These are phyloP conservation scores for Niveomyces coronatus DNA, from an alignment of 2,329 filamentous ascomycete genomes.

Conservation along the genomic window DNA sequence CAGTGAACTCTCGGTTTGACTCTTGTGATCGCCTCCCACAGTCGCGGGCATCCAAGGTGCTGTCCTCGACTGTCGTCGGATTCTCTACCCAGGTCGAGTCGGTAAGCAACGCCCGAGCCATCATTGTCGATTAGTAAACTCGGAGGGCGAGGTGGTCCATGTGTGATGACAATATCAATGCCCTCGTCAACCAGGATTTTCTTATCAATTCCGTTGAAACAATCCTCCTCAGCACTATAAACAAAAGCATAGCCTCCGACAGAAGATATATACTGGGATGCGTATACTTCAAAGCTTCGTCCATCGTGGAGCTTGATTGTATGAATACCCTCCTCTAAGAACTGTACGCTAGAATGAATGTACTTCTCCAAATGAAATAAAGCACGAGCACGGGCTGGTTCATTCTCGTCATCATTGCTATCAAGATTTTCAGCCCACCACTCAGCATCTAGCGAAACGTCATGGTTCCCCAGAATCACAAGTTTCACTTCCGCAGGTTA, in stretches of 20 bases:
- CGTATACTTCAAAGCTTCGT: slow-evolving; percentile 27
- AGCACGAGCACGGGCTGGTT: slow-evolving; percentile 4
- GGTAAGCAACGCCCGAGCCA: background rate
- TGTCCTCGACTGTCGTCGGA: slow-evolving; percentile 14
- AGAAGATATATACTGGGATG: slow-evolving; percentile 29
- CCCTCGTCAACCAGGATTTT: slow-evolving; percentile 9
- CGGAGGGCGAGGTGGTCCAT: slow-evolving; percentile 18
- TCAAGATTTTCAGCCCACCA: slow-evolving; percentile 19
- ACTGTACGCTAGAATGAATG: slow-evolving; percentile 15
- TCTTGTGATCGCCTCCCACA: slow-evolving; percentile 13
- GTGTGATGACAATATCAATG: slow-evolving; percentile 17
- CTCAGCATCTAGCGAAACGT: slow-evolving; percentile 24
- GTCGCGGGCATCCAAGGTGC: slow-evolving; percentile 12
- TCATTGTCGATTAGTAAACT: slow-evolving; percentile 11
- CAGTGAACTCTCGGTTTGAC: slow-evolving; percentile 17
- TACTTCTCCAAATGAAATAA: slow-evolving; percentile 1
- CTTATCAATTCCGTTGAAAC: slow-evolving; percentile 6
- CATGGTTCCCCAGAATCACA: slow-evolving; percentile 36
- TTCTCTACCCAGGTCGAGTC: slow-evolving; percentile 18
- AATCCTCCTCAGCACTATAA: slow-evolving; percentile 18
- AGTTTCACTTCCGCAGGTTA: slow-evolving; percentile 33
- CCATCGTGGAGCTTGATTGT: slow-evolving; percentile 26
- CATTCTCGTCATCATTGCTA: slow-evolving; percentile 10
- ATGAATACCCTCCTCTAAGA: slow-evolving; percentile 29
- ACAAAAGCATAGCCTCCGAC: slow-evolving; percentile 29